Evolutionary conservation across 352 stramenopile genomes (phyloP).

Genomic region (Bremia lactucae): DNA sequence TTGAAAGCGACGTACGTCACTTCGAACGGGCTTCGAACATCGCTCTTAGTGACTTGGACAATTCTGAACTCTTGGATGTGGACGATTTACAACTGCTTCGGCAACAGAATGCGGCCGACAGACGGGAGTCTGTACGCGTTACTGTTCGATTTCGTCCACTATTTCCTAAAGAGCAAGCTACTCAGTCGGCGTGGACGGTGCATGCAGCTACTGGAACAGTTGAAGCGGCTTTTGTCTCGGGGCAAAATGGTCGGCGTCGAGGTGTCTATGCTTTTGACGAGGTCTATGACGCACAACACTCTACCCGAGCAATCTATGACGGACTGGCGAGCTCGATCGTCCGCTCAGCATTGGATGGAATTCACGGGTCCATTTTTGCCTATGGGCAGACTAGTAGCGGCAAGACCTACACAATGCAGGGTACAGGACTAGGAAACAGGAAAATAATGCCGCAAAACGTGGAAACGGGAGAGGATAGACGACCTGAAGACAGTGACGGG

Average conservation of each 20-base stretch:
- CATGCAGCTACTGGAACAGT: constrained; percentile 25
- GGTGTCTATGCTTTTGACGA: constrained; percentile 43
- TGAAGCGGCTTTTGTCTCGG: constrained; percentile 10
- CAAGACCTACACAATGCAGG: constrained; percentile 75
- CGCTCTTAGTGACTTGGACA: constrained; percentile 15
- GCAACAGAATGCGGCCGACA: constrained; percentile 5
- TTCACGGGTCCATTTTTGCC: constrained; percentile 75
- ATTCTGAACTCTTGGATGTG: constrained; percentile 23
- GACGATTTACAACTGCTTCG: constrained; percentile 27
- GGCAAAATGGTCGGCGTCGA: constrained; percentile 9
- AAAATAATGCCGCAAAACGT: constrained; percentile 4
- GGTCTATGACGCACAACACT: constrained; percentile 34
- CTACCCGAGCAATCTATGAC: constrained; percentile 53
- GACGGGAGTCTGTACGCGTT: constrained; percentile 24
- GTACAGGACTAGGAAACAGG: constrained; percentile 11
- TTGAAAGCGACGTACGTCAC: constrained; percentile 18
- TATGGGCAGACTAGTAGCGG: constrained; percentile 79
- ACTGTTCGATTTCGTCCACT: constrained; percentile 31
- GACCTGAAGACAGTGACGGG: constrained; percentile 23
- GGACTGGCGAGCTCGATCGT: constrained; percentile 49
- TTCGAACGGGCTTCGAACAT: constrained; percentile 12
- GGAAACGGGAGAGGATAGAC: constrained; percentile 24
- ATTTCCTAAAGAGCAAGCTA: constrained; percentile 23
- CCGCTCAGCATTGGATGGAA: constrained; percentile 54
- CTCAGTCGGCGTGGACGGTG: constrained; percentile 21